Base-by-base conservation (phyloP, 2,329 filamentous ascomycete genomes). In the Fusarium floridanum region DNA sequence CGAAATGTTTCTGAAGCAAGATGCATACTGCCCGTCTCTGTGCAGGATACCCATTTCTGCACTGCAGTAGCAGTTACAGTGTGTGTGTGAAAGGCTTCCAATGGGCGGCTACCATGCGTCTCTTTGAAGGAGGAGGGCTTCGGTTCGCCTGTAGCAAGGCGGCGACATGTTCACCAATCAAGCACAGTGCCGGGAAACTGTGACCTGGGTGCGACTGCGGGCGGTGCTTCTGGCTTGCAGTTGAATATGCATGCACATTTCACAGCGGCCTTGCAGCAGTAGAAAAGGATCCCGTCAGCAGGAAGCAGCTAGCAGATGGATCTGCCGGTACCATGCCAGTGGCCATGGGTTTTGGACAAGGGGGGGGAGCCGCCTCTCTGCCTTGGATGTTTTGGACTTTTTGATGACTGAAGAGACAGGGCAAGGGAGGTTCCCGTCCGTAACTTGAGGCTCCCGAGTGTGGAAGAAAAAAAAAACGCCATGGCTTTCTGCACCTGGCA, bases 361-460 rank as follows among this genome's bases (percentile, higher is more conserved):
- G 50, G 24, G 20, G 12, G 41, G 27, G 50, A n/a, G 24, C 50
- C 27, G 22, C 2, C 27, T 27, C 6, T 72, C 71, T 74, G 71
- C 71, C 72, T 74, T 74, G 71, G 68, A 74, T 70, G 57, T 64
- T 71, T 66, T 48, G 45, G 53, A 60, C 14, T 63, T 41, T 66
- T 48, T 66, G 67, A 60, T 16, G 39, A 61, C 55, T n/a, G 41
- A 22, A 43, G 41, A 34, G 50, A 24, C 59, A 59, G 61, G 64
- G 64, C 29, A 32, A 66, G 70, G 63, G 22, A 48, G 39, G 41
- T 65, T 68, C 45, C 59, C 45, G 56, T 66, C 72, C 27, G 57
- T 43, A 22, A 20, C n/a, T 22, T 74, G 71, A 68, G 72, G 64
- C 71, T 56, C 27, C 27, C 57, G 27, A 39, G 37, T 32, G 41